Conservation (phyloP, 2,329 filamentous ascomycete genomes). For the Fusarium concolor region DNA sequence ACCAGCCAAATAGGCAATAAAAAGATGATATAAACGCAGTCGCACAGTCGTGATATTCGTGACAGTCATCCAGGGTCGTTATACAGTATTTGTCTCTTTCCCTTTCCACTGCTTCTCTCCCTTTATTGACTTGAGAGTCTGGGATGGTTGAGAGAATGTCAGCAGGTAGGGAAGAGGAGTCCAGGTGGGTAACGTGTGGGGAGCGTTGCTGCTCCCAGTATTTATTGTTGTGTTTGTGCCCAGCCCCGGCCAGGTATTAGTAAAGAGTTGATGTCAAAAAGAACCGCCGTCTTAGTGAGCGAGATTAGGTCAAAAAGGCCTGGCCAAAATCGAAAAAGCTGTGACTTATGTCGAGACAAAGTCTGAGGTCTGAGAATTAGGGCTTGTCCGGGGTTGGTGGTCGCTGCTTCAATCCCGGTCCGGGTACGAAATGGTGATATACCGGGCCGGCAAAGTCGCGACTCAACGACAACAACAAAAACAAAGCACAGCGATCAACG, state of each 20-base stretch:
- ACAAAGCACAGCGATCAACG: constrained; percentile 17
- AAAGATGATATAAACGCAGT: constrained; percentile 40
- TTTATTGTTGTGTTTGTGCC: constrained; percentile 21
- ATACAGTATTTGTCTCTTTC: constrained; percentile 37
- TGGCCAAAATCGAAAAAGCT: constrained; percentile 4
- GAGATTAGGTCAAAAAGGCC: constrained; percentile 18
- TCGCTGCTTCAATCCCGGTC: constrained; percentile 26
- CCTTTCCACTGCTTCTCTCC: background rate
- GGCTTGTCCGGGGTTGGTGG: constrained; percentile 13
- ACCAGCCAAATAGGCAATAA: constrained; percentile 39
- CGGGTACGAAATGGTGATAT: constrained; percentile 14
- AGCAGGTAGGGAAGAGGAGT: constrained; percentile 1
- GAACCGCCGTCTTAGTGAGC: constrained; percentile 18
- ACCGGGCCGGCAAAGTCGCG: constrained; percentile 25
- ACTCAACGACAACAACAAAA: constrained; percentile 16
- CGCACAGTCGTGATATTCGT: constrained; percentile 45
- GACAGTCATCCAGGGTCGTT: constrained; percentile 48
- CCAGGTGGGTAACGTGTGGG: constrained; percentile 7
- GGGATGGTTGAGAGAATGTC: background rate
- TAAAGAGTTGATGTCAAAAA: constrained; percentile 34
- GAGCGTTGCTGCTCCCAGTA: constrained; percentile 20
- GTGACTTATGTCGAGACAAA: constrained; percentile 6
- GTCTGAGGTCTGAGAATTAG: constrained; percentile 9
- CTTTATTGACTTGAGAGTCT: constrained; percentile 15
- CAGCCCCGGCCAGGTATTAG: constrained; percentile 38